Conservation (phyloP, 495 filamentous ascomycete genomes). For the Pseudotulostoma volvatum region DNA sequence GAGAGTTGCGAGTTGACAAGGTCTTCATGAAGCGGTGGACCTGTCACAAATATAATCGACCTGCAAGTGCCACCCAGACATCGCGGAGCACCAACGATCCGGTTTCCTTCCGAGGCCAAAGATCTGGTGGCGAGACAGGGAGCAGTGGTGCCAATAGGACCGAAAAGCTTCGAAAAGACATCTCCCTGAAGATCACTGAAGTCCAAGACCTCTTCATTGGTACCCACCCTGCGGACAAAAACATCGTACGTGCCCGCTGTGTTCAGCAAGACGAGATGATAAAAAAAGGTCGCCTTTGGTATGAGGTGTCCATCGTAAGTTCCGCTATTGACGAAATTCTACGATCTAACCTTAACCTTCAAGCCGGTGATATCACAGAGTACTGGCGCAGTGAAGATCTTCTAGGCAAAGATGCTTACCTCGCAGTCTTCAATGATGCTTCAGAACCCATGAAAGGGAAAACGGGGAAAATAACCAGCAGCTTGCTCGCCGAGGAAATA, state of each 20-base stretch:
- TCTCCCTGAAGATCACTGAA: slow-evolving; percentile 26
- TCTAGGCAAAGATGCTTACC: slow-evolving; percentile 10
- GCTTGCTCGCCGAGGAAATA: too few species aligned
- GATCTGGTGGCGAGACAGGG: too few species aligned
- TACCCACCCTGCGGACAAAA: slow-evolving; percentile 3
- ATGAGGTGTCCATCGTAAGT: slow-evolving; percentile 23
- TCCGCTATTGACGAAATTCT: slow-evolving; percentile 13
- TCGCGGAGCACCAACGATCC: too few species aligned
- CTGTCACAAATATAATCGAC: slow-evolving; percentile 8
- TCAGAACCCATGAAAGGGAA: too few species aligned
- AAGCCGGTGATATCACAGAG: slow-evolving; percentile 17
- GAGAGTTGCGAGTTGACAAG: slow-evolving; percentile 12
- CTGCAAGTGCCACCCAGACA: too few species aligned
- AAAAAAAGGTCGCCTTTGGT: slow-evolving; percentile 26
- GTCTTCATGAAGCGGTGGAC: slow-evolving; percentile 21
- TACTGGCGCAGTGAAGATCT: slow-evolving; percentile 15
- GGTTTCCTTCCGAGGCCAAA: too few species aligned
- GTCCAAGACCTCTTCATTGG: slow-evolving; percentile 21
- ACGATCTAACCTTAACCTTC: slow-evolving; percentile 14
- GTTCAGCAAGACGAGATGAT: slow-evolving; percentile 14
- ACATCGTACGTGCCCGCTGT: slow-evolving; percentile 12
- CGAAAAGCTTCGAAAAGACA: slow-evolving; percentile 2
- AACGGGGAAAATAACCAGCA: too few species aligned
- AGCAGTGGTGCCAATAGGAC: too few species aligned
- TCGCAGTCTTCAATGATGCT: too few species aligned